Conservation (phyloP, 352 stramenopile species). For the Pythium brachiatum region DNA sequence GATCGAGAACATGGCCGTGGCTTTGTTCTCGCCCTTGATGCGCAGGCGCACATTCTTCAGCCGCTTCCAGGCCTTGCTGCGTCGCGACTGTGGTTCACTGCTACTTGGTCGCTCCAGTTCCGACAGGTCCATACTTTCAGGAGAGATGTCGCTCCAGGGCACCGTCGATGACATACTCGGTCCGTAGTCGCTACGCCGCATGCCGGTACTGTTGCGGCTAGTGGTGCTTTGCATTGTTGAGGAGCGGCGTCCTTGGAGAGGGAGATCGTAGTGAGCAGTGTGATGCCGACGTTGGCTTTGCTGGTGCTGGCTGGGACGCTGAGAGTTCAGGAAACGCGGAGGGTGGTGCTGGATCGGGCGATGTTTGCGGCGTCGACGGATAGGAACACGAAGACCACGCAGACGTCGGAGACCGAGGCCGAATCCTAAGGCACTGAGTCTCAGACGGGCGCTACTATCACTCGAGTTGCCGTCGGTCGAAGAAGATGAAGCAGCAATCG, state of each 20-base stretch:
- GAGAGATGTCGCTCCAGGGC: not conserved
- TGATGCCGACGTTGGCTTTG: not conserved
- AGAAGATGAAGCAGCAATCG: not conserved
- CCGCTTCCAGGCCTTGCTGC: constrained; percentile 10
- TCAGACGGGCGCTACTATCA: not conserved
- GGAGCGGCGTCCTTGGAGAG: not conserved
- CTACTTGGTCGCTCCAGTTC: constrained; percentile 6
- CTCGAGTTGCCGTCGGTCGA: constrained; percentile 10
- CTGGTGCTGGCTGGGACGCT: not conserved
- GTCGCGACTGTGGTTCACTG: not conserved
- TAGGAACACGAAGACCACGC: constrained; percentile 7
- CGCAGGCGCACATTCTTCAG: constrained; percentile 1
- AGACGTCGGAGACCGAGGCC: not conserved
- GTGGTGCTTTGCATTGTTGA: not conserved
- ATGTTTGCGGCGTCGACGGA: not conserved
- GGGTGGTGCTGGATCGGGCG: constrained; percentile 1
- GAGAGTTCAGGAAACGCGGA: not conserved
- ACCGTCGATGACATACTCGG: not conserved
- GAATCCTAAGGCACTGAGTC: not conserved
- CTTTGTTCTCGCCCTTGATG: constrained; percentile 19
- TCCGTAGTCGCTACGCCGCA: not conserved
- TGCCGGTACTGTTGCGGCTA: not conserved
- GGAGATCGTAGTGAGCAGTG: not conserved
- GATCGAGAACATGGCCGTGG: constrained; percentile 62
- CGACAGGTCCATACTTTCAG: not conserved